A percentile compares a stretch with the other conserved stretches of the same genome.
phyloP scores from a whole-genome alignment of 2,329 filamentous ascomycete genomes.

The Parastagonospora nodorum region DNA sequence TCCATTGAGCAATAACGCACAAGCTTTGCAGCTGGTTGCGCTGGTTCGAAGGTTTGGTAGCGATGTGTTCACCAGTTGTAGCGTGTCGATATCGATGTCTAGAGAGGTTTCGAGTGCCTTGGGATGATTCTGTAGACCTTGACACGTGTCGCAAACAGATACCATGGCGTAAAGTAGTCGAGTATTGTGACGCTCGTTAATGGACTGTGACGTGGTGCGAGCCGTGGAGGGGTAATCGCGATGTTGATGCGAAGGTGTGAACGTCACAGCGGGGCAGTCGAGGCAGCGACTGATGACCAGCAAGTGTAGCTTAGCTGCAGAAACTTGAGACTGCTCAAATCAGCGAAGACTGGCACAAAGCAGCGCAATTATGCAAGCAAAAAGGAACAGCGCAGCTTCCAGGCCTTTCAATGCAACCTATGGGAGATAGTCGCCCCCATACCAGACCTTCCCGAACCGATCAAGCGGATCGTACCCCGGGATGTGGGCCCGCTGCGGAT shows the following conservation, averaged over 20 bases:
- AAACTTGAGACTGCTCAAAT: conserved; percentile 11
- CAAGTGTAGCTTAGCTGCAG: conserved; percentile 2
- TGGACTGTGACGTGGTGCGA: conserved; percentile 6
- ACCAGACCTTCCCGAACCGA: conserved; percentile 4
- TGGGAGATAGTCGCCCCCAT: conserved; percentile 5
- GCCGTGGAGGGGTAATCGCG: conserved; percentile 14
- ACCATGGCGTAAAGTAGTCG: conserved; percentile 25
- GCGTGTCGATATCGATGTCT: conserved; percentile 17
- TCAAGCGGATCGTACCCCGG: conserved; percentile 3
- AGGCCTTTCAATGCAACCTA: conserved; percentile 5
- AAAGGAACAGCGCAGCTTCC: conserved; percentile 11
- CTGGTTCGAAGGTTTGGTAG: conserved; percentile 36
- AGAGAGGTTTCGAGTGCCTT: conserved; percentile 19
- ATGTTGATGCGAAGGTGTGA: not conserved
- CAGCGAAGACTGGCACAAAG: conserved; percentile 2
- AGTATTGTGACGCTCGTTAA: not conserved
- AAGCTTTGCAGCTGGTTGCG: conserved; percentile 37
- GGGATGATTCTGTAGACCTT: conserved; percentile 40
- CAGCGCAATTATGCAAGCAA: conserved; percentile 3
- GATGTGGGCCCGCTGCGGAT: not conserved
- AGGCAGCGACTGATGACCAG: conserved; percentile 4
- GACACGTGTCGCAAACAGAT: conserved; percentile 40
- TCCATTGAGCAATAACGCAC: conserved; percentile 40
- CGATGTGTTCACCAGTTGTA: conserved; percentile 35
- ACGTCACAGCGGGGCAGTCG: conserved; percentile 16